Evolutionary conservation across 495 filamentous ascomycete species (phyloP).

Genomic region (Terfezia claveryi): DNA sequence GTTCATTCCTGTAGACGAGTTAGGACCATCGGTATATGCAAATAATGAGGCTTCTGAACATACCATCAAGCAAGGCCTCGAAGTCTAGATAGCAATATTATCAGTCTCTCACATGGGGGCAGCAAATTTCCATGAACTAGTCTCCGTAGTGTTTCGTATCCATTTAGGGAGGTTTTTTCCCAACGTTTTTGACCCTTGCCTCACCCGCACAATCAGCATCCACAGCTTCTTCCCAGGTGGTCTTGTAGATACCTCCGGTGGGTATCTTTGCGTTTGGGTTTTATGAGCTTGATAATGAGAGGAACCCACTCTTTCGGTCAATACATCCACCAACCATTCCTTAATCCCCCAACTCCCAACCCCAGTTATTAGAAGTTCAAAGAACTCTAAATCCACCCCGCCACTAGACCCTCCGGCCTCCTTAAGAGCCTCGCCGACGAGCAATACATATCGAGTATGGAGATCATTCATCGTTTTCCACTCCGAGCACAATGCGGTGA

Average conservation of each 20-base stretch:
- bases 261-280: too few species aligned
- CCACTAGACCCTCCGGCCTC: slow-evolving; percentile 18
- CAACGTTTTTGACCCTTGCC: slow-evolving; percentile 75
- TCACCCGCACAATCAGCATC: slow-evolving; percentile 6
- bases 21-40: slow-evolving; percentile 14
- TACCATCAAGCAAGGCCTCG: slow-evolving; percentile 71
- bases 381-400: slow-evolving; percentile 51
- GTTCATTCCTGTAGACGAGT: slow-evolving; percentile 22
- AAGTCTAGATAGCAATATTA: slow-evolving; percentile 60
- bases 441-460: slow-evolving; percentile 49
- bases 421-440: slow-evolving; percentile 42
- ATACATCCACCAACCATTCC: slow-evolving; percentile 76
- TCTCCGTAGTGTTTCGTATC: slow-evolving; percentile 53
- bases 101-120: slow-evolving; percentile 63
- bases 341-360: slow-evolving; percentile 50
- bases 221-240: too few species aligned
- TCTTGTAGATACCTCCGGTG: too few species aligned
- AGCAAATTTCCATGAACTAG: slow-evolving; percentile 70
- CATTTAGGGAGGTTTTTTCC: slow-evolving; percentile 63
- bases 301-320: slow-evolving; percentile 51
- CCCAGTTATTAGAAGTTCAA: slow-evolving; percentile 70
- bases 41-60: slow-evolving; percentile 39
- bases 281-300: neutral
- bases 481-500: slow-evolving; percentile 49
- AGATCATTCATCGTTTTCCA: slow-evolving; percentile 69